Evolutionary conservation across 1,139 yeast genomes (phyloP).

Genomic region (Magnusiomyces tetraspermus): DNA sequence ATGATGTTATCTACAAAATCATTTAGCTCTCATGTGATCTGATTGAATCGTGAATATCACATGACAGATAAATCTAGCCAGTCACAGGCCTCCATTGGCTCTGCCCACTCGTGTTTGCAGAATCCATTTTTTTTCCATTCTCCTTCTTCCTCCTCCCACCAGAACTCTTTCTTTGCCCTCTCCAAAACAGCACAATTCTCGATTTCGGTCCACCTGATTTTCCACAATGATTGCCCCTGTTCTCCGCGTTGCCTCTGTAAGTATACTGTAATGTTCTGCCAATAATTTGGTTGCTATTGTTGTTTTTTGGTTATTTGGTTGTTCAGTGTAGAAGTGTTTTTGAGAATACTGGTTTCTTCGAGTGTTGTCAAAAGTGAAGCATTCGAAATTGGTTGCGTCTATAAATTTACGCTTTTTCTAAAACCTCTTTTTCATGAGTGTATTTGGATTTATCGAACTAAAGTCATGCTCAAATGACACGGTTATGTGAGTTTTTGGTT

Average conservation of each 20-base stretch:
- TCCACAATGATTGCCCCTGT: conserved; percentile 14
- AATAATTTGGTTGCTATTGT: background rate
- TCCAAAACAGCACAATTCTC: background rate
- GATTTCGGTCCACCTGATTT: background rate
- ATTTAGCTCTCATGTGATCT: background rate
- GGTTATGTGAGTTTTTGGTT: too few relatives aligned
- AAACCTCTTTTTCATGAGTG: too few relatives aligned
- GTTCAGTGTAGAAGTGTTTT: background rate
- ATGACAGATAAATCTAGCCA: background rate
- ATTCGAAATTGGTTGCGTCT: too few relatives aligned
- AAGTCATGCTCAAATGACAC: too few relatives aligned
- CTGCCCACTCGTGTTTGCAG: background rate
- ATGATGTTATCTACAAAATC: too few relatives aligned
- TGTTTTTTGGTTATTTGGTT: background rate
- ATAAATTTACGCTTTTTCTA: too few relatives aligned
- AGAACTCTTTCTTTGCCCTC: background rate
- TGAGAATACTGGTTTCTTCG: too few relatives aligned
- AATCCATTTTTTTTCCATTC: background rate
- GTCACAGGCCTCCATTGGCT: conserved; percentile 1
- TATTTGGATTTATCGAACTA: too few relatives aligned
- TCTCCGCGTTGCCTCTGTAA: conserved; percentile 15
- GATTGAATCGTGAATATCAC: background rate
- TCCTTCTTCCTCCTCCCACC: background rate
- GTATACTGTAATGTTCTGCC: background rate
- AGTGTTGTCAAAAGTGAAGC: too few relatives aligned